Base-by-base conservation (phyloP, 2,329 filamentous ascomycete genomes). In the Lecanicillium sp. region DNA sequence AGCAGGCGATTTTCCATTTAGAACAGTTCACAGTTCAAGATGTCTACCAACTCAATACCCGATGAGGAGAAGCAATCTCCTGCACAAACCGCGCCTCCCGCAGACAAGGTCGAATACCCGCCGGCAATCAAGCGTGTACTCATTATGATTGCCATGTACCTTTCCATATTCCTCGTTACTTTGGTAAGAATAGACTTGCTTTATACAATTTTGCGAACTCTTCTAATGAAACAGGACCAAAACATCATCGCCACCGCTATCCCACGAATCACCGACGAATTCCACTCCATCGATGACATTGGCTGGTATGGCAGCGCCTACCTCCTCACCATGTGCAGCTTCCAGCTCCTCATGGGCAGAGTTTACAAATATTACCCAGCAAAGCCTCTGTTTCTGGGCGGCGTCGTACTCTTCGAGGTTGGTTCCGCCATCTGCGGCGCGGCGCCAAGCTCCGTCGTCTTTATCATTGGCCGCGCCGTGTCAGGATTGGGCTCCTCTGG, bases 341-440 rank as follows among this genome's bases (percentile, higher is more conserved):
- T 70, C 15, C 71, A 75, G 54, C 62, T 74, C 15, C 54, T 75
- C 14, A 75, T 74, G 55, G 74, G 73, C 20, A 63, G 72, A 44
- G 63, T 77, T 30, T 77, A 74, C 60, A 73, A 70, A 55, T 72
- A 72, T 49, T 77, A 75, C 50, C 66, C 72, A 41, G 67, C 69
- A 52, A 75, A 75, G 33, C 44, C 49, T 3, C 11, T 63, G 10
- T 67, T 62, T 51, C 50, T 68, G 9, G 44, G 40, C 5, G 52
- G 58, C 10, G 59, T 68, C 26, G 42, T 56, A 19, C 44, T 69
- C 26, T 68, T 69, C 35, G 66, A 68, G 45, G 48, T 67, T n/a
- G 66, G 67, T 3, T 67, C 64, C 21, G 57, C 59, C 12, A 48
- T 67, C 15, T 68, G 65, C 33, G 53, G 49, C 7, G 51, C 49